phyloP scores from a whole-genome alignment of 1,284 basidiomycete species.

The Irpex sp. region DNA sequence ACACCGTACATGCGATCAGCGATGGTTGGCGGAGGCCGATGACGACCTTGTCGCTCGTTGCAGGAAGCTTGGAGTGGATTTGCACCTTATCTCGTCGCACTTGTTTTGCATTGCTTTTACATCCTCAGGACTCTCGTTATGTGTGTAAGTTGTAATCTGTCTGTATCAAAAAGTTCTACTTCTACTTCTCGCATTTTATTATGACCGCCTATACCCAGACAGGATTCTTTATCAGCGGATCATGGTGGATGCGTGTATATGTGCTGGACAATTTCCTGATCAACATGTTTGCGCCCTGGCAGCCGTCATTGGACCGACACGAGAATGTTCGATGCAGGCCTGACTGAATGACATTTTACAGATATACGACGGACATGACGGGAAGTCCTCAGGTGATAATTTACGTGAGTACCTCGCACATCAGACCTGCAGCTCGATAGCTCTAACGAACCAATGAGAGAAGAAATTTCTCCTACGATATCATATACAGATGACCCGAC shows the following conservation, averaged over 20 bases:
- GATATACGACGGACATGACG: background rate
- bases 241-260: background rate
- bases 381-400: background rate
- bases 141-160: conserved; percentile 9
- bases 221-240: background rate
- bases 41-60: conserved; percentile 18
- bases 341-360: background rate
- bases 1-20: conserved; percentile 60
- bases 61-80: conserved; percentile 7
- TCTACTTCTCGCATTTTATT: background rate
- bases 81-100: conserved; percentile 13
- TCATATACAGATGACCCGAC: background rate
- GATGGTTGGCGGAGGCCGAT: conserved; percentile 57
- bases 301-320: background rate
- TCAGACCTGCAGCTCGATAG: background rate
- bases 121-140: conserved; percentile 10
- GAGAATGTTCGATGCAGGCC: background rate
- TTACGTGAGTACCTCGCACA: background rate
- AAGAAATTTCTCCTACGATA: background rate
- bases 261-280: background rate
- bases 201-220: background rate
- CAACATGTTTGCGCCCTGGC: background rate
- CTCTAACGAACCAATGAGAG: background rate
- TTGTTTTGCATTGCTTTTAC: conserved; percentile 10
- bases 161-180: conserved; percentile 9